Conservation (phyloP, 441 rosid species). For the Croton laevigatus region DNA sequence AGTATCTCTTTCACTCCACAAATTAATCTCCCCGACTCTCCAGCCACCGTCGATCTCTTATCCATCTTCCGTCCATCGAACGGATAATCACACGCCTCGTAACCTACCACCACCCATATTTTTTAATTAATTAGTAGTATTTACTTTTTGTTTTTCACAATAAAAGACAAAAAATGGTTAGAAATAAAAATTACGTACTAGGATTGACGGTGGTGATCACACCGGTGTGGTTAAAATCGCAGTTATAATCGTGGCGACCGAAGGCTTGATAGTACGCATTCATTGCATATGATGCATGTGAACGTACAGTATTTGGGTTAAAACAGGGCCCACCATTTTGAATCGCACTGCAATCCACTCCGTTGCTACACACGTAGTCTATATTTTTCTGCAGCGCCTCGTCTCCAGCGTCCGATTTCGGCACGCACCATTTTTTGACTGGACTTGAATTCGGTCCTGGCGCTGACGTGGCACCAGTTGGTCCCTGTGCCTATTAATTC, state of each 20-base stretch:
- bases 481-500: constrained; percentile 28
- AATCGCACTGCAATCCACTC: constrained; percentile 53
- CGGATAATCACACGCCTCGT: constrained; percentile 40
- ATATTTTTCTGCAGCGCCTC: constrained; percentile 54
- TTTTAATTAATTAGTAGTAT: too few species aligned
- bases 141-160: background rate
- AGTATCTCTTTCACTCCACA: background rate
- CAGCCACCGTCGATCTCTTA: constrained; percentile 24
- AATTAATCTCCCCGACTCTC: constrained; percentile 7
- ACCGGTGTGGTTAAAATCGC: constrained; percentile 54
- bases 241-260: constrained; percentile 43
- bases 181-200: constrained; percentile 27
- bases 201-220: constrained; percentile 47
- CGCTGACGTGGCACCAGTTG: constrained; percentile 16
- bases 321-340: constrained; percentile 57
- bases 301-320: constrained; percentile 43
- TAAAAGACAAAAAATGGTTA: background rate
- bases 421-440: constrained; percentile 49
- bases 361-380: constrained; percentile 56
- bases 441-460: constrained; percentile 22
- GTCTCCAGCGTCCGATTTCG: constrained; percentile 37
- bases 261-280: constrained; percentile 55
- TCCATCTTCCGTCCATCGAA: constrained; percentile 22
- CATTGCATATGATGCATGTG: constrained; percentile 71
- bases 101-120: constrained; percentile 33